A percentile compares a stretch with the other conserved stretches of the same genome.
phyloP scores from a whole-genome alignment of 2,329 filamentous ascomycete genomes.

The Arachnomyces sp. region DNA sequence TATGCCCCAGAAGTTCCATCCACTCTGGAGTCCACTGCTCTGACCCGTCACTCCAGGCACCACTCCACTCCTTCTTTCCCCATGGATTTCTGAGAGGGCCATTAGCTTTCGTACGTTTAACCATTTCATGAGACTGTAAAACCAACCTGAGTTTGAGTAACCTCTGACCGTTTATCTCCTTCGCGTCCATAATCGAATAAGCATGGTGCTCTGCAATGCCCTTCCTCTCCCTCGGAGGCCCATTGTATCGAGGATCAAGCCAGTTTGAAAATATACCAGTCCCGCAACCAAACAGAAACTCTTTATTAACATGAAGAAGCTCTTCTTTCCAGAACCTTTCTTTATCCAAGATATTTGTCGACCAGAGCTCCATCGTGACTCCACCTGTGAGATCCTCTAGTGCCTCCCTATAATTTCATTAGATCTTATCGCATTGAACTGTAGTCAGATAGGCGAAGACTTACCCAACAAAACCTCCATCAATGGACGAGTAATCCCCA shows the following conservation, averaged over 20 bases:
- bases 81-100: constrained; percentile 59
- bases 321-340: constrained; percentile 79
- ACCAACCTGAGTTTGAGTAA: constrained; percentile 53
- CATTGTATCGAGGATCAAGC: constrained; percentile 28
- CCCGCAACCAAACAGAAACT: constrained; percentile 51
- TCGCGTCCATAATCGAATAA: constrained; percentile 51
- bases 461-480: constrained; percentile 62
- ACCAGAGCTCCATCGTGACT: constrained; percentile 39
- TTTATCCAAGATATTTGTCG: constrained; percentile 49
- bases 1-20: constrained; percentile 63
- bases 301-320: constrained; percentile 68
- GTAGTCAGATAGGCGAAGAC: constrained; percentile 10
- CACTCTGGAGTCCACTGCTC: constrained; percentile 78
- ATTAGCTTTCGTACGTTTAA: constrained; percentile 11
- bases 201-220: constrained; percentile 44
- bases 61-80: constrained; percentile 73
- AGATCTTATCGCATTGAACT: not conserved
- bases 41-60: constrained; percentile 72
- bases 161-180: constrained; percentile 53
- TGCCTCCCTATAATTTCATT: constrained; percentile 35
- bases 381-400: constrained; percentile 52
- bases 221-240: constrained; percentile 31
- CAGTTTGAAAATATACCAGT: constrained; percentile 40
- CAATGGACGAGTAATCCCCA: constrained; percentile 66
- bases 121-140: constrained; percentile 8